phyloP scores from a whole-genome alignment of 176 grass and related monocot genomes.

The Areca catechu region DNA sequence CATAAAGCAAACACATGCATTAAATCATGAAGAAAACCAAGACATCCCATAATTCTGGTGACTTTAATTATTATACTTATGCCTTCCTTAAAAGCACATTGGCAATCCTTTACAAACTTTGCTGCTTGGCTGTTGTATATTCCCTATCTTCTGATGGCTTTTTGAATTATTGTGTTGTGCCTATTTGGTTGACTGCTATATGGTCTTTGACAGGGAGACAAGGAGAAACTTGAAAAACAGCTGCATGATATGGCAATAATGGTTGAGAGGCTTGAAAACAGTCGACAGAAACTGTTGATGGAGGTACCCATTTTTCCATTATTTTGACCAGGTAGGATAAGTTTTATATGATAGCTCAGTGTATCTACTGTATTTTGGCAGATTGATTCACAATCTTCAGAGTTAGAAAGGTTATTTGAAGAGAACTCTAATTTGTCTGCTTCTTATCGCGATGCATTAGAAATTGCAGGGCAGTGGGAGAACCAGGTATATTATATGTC shows the following conservation, averaged over 20 bases:
- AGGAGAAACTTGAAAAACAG: conserved; percentile 84
- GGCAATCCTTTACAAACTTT: too few relatives aligned
- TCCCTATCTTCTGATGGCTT: too few relatives aligned
- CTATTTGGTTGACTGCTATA: too few relatives aligned
- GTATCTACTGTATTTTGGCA: conserved; percentile 24
- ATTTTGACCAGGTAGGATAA: conserved; percentile 5
- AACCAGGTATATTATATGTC: conserved; percentile 40
- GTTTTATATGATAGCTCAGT: conserved; percentile 5
- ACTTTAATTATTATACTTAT: too few relatives aligned
- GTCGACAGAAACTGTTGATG: conserved; percentile 85
- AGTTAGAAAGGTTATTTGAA: conserved; percentile 90
- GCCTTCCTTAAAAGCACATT: too few relatives aligned
- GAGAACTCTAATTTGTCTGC: conserved; percentile 71
- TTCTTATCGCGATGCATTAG: conserved; percentile 61
- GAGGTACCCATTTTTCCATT: conserved; percentile 44
- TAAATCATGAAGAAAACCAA: too few relatives aligned
- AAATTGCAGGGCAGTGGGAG: conserved; percentile 75
- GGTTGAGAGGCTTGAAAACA: conserved; percentile 88
- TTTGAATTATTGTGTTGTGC: too few relatives aligned
- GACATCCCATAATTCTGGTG: too few relatives aligned
- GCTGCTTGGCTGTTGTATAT: too few relatives aligned
- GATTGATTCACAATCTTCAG: conserved; percentile 96
- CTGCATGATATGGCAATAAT: conserved; percentile 93
- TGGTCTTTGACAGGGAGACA: conserved; percentile 46
- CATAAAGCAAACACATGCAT: too few relatives aligned